Base-by-base conservation (phyloP, 306 rosid species). In the Alnus glutinosa region DNA sequence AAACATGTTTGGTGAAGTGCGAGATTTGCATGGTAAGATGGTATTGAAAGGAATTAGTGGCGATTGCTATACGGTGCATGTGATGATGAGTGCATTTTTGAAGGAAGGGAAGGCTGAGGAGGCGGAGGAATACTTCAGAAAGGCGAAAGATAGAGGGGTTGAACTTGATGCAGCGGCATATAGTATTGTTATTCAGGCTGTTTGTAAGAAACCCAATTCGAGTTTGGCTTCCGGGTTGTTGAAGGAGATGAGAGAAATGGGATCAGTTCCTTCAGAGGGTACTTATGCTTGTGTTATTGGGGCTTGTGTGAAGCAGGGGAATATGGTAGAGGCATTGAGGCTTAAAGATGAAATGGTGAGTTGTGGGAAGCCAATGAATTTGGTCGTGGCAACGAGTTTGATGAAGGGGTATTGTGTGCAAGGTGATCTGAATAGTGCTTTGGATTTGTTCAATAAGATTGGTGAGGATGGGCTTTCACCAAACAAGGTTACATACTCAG, bases 341-440 rank as follows among this genome's bases (percentile, higher is more conserved):
- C 71, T 90, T 37, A 94, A 79, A 85, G 94, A 92, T 83, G 94
- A 90, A 78, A 94, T 94, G 98, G 73, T 85, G 48, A 76, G 77
- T 57, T 81, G 84, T 28, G 87, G 96, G 64, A 49, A 75, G n/a
- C 83, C 86, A 2, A 47, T 89, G 77, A 85, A 87, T 81, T 75
- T 81, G 84, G 23, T 46, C 75, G 88, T 82, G 82, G 92, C 84
- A 2, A 87, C 86, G 7, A 84, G 81, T 70, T 94, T 94, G 87
- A 80, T 92, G 85, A 88, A 85, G 78, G 97, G 94, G 55, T 66
- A 81, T 77, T 90, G 90, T 74, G 72, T 49, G 87, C 82, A 55
- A 79, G 91, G 97, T 70, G 79, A 90, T 69, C 47, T 89, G 76
- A 62, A 75, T 77, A 75, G 87, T 74, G 98, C 93, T 19, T 67